phyloP scores from a whole-genome alignment of 768 basidiomycete genomes.

The Termitomyces sp. region DNA sequence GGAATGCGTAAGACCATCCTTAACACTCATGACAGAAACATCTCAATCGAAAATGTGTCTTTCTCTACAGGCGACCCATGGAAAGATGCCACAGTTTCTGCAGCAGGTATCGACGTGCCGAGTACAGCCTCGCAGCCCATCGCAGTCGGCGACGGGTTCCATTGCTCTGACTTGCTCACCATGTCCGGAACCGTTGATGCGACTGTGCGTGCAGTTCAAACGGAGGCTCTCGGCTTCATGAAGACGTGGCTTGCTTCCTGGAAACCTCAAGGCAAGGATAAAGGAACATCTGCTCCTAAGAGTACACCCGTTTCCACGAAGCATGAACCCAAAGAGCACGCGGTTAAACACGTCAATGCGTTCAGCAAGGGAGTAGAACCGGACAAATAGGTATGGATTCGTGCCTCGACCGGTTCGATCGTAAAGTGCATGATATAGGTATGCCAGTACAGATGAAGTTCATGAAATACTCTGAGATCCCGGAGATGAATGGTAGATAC shows the following conservation, averaged over 20 bases:
- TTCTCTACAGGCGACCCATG: constrained; percentile 61
- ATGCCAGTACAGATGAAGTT: background rate
- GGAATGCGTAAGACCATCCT: constrained; percentile 50
- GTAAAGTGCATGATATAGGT: background rate
- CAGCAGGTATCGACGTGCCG: constrained; percentile 38
- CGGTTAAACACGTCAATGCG: background rate
- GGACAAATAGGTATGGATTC: no score
- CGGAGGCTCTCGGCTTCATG: constrained; percentile 48
- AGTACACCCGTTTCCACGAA: background rate
- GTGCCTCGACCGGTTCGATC: background rate
- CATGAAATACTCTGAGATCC: no score
- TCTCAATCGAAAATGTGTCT: background rate
- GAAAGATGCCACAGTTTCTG: constrained; percentile 65
- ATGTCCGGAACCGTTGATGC: constrained; percentile 40
- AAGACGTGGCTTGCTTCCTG: constrained; percentile 48
- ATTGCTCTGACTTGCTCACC: constrained; percentile 55
- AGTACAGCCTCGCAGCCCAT: constrained; percentile 57
- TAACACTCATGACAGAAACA: background rate
- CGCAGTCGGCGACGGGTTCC: constrained; percentile 59
- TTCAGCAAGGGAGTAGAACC: background rate
- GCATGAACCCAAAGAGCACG: background rate
- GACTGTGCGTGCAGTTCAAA: constrained; percentile 51
- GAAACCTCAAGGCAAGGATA: background rate
- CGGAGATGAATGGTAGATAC: background rate
- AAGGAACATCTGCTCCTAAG: background rate